Conservation (phyloP, 257 asterid genomes). For the Lycium ferocissimum region DNA sequence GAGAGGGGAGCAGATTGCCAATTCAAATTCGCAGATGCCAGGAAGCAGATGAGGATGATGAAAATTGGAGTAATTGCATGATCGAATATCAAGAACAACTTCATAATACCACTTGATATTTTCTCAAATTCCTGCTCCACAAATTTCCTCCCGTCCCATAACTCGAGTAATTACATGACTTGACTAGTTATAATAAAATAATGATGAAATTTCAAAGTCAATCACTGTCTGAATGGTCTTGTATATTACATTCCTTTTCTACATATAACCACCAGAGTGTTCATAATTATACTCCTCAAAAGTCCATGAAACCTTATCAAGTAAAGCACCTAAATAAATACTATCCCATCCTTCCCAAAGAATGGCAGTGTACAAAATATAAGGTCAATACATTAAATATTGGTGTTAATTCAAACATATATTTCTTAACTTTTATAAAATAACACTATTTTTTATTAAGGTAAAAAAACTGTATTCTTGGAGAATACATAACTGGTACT, state of each 20-base stretch:
- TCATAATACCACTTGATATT: not conserved
- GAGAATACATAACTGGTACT: not conserved
- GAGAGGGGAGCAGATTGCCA: not conserved
- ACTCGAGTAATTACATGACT: not conserved
- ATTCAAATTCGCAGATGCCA: not conserved
- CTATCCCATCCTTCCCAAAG: not conserved
- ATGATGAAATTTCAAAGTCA: not conserved
- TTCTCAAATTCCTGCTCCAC: conserved; percentile 6
- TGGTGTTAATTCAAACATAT: not conserved
- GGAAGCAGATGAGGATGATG: not conserved
- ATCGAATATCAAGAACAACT: not conserved
- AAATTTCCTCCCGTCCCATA: not conserved
- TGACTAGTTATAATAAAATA: not conserved
- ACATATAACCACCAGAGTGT: conserved; percentile 13
- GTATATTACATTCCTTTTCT: not conserved
- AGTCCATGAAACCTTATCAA: not conserved
- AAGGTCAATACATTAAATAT: not conserved
- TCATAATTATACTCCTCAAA: not conserved
- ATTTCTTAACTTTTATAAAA: not conserved
- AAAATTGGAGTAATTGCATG: not conserved
- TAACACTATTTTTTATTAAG: too few species aligned
- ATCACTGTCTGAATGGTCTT: not conserved
- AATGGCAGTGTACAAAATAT: not conserved
- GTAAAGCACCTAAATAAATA: not conserved
- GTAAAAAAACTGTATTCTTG: not conserved